Base-by-base conservation (phyloP, 176 grass and related monocot genomes). In the Triticum urartu region DNA sequence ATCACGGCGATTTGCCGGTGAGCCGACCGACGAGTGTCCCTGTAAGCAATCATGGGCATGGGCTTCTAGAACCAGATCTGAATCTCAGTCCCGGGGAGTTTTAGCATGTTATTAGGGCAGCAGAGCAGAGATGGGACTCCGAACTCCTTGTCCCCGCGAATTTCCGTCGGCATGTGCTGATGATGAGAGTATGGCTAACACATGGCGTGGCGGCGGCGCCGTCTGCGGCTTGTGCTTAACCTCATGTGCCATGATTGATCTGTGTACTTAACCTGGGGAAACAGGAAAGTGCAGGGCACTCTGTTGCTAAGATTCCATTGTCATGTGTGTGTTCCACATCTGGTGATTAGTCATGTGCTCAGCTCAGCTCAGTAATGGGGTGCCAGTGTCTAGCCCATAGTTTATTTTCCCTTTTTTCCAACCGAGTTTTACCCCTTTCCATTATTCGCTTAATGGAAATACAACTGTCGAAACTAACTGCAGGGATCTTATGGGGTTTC, bases 271-370 rank as follows among this genome's bases (percentile, higher is more conserved):
- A 76, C 80, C 75, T 91, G 60, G 43, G 66, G 68, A 68, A 80
- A 84, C 40, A 77, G 25, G 33, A 32, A 59, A 59, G 56, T n/a
- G 52, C 21, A 24, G 13, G 13, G 62, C n/a, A 6, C 28, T 68
- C 34, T 60, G n/a, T n/a, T 66, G 63, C 9, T 24, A 12, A 3
- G 71, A 15, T 48, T 79, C 65, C 33, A 15, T 3, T 74, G 13
- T 40, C 74, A 26, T 92, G 83, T 68, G 39, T 13, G 40, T 43
- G 65, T 33, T 83, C 33, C 79, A 75, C 78, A 86, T 79, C 78
- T 79, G 66, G 36, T 48, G 76, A 61, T 68, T 68, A 30, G 86
- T 83, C 64, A 79, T 91, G 89, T 88, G 85, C 56, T 59, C 56
- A 3, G 39, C 47, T 50, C 48, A 5, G 26, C 83, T 79, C 79